phyloP scores from a whole-genome alignment of 805 yeast species.

The Pichia cabralensis region DNA sequence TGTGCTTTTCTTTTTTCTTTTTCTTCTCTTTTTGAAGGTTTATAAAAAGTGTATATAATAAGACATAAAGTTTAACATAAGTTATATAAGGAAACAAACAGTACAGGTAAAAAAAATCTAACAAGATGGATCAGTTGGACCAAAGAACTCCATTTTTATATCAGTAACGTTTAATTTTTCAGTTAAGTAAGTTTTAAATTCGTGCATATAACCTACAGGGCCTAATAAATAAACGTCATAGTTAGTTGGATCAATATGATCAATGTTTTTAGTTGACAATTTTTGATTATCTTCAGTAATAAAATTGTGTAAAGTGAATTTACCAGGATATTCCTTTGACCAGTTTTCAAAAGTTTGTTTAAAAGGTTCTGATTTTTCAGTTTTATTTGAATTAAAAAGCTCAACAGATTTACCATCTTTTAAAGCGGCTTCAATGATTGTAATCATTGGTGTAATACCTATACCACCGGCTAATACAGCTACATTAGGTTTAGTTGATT shows the following conservation, averaged over 20 bases:
- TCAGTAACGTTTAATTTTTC: slow-evolving; percentile 11
- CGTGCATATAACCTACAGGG: slow-evolving; percentile 26
- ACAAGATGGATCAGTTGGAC: slow-evolving; percentile 20
- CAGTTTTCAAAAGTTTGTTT: slow-evolving; percentile 7
- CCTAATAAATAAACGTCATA: slow-evolving; percentile 28
- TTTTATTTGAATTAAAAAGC: slow-evolving; percentile 27
- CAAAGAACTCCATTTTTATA: slow-evolving; percentile 26
- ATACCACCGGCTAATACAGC: slow-evolving; percentile 52
- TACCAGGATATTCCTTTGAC: slow-evolving; percentile 3
- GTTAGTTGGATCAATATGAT: slow-evolving; percentile 10
- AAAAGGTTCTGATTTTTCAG: slow-evolving; percentile 10
- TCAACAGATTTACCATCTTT: slow-evolving; percentile 24
- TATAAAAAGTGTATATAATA: too few relatives aligned
- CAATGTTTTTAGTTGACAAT: slow-evolving; percentile 17
- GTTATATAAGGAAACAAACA: too few relatives aligned
- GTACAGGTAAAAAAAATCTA: too few relatives aligned
- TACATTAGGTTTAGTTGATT: slow-evolving; percentile 20
- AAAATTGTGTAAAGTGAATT: slow-evolving; percentile 1
- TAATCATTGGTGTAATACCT: slow-evolving; percentile 56
- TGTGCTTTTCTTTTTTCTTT: too few relatives aligned
- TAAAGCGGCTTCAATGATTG: slow-evolving; percentile 37
- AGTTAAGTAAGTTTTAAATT: slow-evolving; percentile 20
- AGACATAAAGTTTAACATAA: neutral
- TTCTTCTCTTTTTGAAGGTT: too few relatives aligned
- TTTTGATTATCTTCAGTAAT: slow-evolving; percentile 8